Evolutionary conservation across 495 filamentous ascomycete species (phyloP).

Genomic region (Hypomontagnella submonticulosa): DNA sequence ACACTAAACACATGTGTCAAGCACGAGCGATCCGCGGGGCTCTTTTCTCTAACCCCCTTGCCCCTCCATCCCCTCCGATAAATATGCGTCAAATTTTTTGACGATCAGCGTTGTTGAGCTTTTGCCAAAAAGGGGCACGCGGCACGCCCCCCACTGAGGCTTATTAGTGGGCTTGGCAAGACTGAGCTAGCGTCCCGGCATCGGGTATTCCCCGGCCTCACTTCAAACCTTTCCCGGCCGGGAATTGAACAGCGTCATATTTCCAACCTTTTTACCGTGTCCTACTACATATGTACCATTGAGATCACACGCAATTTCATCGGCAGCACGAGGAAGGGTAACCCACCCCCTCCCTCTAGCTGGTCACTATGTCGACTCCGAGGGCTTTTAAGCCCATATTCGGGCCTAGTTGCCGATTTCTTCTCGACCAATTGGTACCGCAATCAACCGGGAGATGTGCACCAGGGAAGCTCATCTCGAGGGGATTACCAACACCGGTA

Average conservation of each 20-base stretch:
- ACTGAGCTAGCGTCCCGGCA: conserved; percentile 9
- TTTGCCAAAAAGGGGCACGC: conserved; percentile 31
- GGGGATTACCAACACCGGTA: conserved; percentile 23
- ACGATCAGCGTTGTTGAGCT: conserved; percentile 31
- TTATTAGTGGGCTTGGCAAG: conserved; percentile 39
- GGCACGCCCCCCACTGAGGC: conserved; percentile 45
- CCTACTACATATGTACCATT: conserved; percentile 4
- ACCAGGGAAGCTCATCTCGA: conserved; percentile 36
- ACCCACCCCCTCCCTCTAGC: conserved; percentile 14
- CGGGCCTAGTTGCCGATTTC: conserved; percentile 43
- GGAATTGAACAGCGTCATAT: conserved; percentile 32
- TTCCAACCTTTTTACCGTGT: neutral
- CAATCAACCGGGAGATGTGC: conserved; percentile 16
- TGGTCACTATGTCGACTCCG: conserved; percentile 40
- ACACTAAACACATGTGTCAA: conserved; percentile 32
- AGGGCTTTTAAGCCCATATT: conserved; percentile 47
- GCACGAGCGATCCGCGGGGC: conserved; percentile 32
- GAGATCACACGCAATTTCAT: conserved; percentile 8
- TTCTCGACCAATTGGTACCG: conserved; percentile 46
- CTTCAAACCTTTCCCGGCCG: conserved; percentile 17
- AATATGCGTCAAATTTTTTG: conserved; percentile 5
- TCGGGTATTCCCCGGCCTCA: conserved; percentile 38
- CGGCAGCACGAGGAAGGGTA: conserved; percentile 24
- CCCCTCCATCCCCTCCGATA: conserved; percentile 23
- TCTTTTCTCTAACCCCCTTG: conserved; percentile 12